Percentiles rank a stretch among this genome's conserved stretches.
Evolutionary conservation across 805 yeast species (phyloP).

Genomic region (Priceomyces castillae): DNA sequence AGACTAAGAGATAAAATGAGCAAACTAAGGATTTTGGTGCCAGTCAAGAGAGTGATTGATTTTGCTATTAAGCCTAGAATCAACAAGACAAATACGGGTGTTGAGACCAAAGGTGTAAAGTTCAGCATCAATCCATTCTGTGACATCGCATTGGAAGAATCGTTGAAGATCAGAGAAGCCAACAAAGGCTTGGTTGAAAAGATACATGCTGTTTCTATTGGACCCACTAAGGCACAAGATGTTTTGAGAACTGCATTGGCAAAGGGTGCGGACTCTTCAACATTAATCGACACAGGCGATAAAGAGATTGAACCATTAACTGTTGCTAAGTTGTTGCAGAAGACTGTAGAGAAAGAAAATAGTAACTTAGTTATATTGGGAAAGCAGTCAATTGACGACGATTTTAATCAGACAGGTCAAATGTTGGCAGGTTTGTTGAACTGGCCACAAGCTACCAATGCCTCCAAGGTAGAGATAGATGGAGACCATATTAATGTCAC

Average conservation of each 20-base stretch:
- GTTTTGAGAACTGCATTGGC: constrained; percentile 87
- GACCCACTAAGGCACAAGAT: constrained; percentile 84
- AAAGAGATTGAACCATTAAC: constrained; percentile 78
- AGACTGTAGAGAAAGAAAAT: constrained; percentile 65
- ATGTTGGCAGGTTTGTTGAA: constrained; percentile 89
- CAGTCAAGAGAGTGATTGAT: constrained; percentile 93
- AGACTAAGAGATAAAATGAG: constrained; percentile 18
- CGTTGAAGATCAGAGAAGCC: constrained; percentile 69
- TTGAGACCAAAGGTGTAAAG: constrained; percentile 86
- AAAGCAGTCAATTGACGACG: constrained; percentile 96
- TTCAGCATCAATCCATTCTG: constrained; percentile 95
- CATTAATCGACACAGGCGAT: constrained; percentile 76
- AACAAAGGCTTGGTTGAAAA: constrained; percentile 67
- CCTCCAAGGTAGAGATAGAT: constrained; percentile 72
- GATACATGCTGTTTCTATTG: constrained; percentile 90
- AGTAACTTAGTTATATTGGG: constrained; percentile 86
- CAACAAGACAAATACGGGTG: constrained; percentile 79
- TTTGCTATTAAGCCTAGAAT: constrained; percentile 91
- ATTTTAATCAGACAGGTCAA: constrained; percentile 92
- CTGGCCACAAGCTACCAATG: constrained; percentile 98
- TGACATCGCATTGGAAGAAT: constrained; percentile 97
- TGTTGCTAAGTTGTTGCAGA: constrained; percentile 80
- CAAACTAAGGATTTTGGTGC: constrained; percentile 76
- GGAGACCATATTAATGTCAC: constrained; percentile 66
- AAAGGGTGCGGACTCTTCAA: constrained; percentile 87